phyloP scores from a whole-genome alignment of 2,329 filamentous ascomycete species.

The Penicillium capsulatum region DNA sequence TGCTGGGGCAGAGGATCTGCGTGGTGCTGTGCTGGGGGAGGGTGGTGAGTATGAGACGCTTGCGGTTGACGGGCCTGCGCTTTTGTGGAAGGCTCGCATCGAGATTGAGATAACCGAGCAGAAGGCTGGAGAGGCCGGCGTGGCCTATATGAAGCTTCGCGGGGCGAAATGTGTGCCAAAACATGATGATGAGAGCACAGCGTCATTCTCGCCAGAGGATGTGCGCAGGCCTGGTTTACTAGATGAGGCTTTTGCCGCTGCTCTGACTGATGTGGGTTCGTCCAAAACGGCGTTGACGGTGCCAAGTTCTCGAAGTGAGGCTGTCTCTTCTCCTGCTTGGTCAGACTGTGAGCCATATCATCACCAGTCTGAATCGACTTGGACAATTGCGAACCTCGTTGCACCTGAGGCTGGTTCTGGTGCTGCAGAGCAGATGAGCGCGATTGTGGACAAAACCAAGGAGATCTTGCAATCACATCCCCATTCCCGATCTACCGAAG shows the following conservation, averaged over 20 bases:
- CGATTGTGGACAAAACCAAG: constrained; percentile 27
- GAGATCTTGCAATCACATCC: constrained; percentile 7
- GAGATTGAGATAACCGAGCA: constrained; percentile 54
- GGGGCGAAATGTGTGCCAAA: constrained; percentile 54
- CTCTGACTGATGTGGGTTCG: constrained; percentile 14
- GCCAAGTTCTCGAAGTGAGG: neutral
- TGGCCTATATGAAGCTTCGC: constrained; percentile 64
- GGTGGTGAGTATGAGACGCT: constrained; percentile 96
- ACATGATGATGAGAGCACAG: constrained; percentile 19
- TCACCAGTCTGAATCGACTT: constrained; percentile 24
- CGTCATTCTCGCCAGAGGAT: constrained; percentile 21
- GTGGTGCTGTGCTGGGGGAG: constrained; percentile 77
- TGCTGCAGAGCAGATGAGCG: constrained; percentile 41
- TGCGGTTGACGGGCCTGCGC: constrained; percentile 71
- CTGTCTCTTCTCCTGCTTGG: constrained; percentile 5
- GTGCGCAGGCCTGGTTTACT: constrained; percentile 59
- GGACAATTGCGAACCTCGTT: constrained; percentile 38
- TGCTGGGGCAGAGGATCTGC: constrained; percentile 50
- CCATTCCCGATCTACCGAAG: constrained; percentile 26
- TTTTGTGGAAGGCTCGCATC: constrained; percentile 69
- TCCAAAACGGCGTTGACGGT: neutral
- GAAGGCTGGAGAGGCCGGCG: constrained; percentile 69
- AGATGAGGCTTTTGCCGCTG: constrained; percentile 56
- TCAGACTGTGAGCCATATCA: constrained; percentile 16
- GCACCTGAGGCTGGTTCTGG: constrained; percentile 38